These are phyloP conservation scores for Phytophthora crassamura DNA, from an alignment of 352 stramenopile genomes.

Conservation along the genomic window DNA sequence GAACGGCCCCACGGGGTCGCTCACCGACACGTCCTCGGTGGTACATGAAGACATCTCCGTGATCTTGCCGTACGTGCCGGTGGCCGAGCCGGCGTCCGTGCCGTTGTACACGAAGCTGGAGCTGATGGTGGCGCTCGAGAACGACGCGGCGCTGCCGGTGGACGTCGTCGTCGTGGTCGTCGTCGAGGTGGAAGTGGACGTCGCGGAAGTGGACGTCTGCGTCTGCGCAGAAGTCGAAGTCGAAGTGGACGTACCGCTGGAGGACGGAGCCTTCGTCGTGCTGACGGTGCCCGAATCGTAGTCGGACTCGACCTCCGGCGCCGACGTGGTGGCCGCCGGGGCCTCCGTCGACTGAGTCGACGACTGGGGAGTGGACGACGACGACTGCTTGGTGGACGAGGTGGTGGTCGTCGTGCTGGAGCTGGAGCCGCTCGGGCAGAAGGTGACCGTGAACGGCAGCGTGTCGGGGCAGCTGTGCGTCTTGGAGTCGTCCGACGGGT, in stretches of 20 bases:
- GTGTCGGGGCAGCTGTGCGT: conserved; percentile 51
- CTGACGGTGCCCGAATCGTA: conserved; percentile 36
- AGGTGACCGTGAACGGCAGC: conserved; percentile 49
- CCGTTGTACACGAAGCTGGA: conserved; percentile 51
- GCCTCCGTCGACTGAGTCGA: conserved; percentile 9
- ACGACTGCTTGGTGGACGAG: neutral
- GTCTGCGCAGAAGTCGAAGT: conserved; percentile 15
- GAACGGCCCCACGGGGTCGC: conserved; percentile 49
- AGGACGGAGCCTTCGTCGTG: conserved; percentile 12
- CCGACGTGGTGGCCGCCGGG: conserved; percentile 13
- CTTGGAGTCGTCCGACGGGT: conserved; percentile 58
- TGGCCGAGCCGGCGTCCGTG: conserved; percentile 38
- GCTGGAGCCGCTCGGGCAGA: conserved; percentile 43
- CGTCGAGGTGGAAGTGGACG: conserved; percentile 18
- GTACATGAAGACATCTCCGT: conserved; percentile 42
- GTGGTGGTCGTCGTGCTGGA: conserved; percentile 18
- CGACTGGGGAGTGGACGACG: conserved; percentile 22
- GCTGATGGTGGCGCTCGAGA: conserved; percentile 42
- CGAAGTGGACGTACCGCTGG: conserved; percentile 14
- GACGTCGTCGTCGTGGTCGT: conserved; percentile 22
- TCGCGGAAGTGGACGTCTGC: conserved; percentile 10
- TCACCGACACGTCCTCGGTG: conserved; percentile 42
- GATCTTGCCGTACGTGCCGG: conserved; percentile 54
- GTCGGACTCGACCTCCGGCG: conserved; percentile 31
- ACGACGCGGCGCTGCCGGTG: conserved; percentile 33